These are phyloP conservation scores for Ogataea kodamae DNA, from an alignment of 805 yeast genomes.

Conservation along the genomic window DNA sequence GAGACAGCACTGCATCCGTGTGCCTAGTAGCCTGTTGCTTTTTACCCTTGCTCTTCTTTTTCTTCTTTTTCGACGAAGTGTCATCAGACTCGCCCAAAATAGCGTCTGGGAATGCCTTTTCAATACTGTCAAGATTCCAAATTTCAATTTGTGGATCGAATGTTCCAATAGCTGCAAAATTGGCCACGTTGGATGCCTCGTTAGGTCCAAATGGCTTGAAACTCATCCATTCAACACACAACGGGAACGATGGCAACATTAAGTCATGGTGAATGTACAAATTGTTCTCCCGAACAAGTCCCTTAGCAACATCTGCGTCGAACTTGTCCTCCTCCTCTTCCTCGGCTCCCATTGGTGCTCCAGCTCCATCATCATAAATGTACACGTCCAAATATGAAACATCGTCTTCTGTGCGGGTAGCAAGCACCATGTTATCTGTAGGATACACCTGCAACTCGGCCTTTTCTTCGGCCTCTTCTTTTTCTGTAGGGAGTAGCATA, in stretches of 20 bases:
- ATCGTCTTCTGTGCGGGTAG: conserved; percentile 95
- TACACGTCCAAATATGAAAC: conserved; percentile 89
- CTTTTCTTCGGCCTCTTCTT: conserved; percentile 71
- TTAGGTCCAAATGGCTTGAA: conserved; percentile 55
- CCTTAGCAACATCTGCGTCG: conserved; percentile 74
- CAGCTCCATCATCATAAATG: conserved; percentile 91
- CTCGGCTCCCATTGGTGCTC: conserved; percentile 64
- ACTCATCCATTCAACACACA: conserved; percentile 94
- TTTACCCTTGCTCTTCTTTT: conserved; percentile 48
- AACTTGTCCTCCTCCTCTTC: conserved; percentile 63
- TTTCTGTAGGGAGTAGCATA: conserved; percentile 57
- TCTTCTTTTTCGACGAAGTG: conserved; percentile 44
- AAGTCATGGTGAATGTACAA: conserved; percentile 94
- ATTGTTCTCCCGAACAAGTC: conserved; percentile 66
- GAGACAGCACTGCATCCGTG: conserved; percentile 88
- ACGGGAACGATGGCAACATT: conserved; percentile 95
- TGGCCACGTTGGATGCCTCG: conserved; percentile 56
- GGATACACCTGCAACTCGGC: conserved; percentile 83
- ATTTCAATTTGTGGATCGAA: conserved; percentile 97
- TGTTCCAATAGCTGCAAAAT: conserved; percentile 94
- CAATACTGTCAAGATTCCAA: conserved; percentile 92
- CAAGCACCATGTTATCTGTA: conserved; percentile 83
- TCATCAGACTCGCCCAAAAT: conserved; percentile 77
- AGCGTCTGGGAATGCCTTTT: conserved; percentile 91
- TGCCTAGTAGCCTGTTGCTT: conserved; percentile 71